Conservation (phyloP, 768 basidiomycete genomes). For the Collybia nuda region DNA sequence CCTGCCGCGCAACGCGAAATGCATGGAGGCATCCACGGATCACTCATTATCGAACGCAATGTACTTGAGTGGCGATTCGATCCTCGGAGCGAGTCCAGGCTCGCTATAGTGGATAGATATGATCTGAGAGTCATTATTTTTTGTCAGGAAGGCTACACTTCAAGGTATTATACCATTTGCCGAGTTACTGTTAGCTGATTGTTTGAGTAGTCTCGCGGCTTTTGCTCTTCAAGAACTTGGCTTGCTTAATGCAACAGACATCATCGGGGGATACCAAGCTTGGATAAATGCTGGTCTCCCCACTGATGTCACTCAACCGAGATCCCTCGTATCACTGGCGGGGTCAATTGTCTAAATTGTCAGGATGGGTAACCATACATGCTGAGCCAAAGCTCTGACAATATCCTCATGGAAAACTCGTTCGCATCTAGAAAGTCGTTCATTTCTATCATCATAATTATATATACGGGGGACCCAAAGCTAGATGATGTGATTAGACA, state of each 20-base stretch:
- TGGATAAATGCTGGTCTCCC: conserved; percentile 73
- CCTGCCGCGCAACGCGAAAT: conserved; percentile 56
- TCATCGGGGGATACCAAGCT: conserved; percentile 70
- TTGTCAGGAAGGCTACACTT: conserved; percentile 72
- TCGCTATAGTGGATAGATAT: conserved; percentile 72
- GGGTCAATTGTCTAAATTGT: background rate
- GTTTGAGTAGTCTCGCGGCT: conserved; percentile 57
- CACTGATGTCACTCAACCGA: conserved; percentile 30
- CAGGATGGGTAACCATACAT: no score
- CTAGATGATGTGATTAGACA: conserved; percentile 17
- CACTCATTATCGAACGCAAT: conserved; percentile 75
- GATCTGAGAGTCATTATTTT: conserved; percentile 75
- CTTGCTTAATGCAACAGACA: conserved; percentile 72
- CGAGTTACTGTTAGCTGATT: background rate
- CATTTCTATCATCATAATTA: conserved; percentile 15
- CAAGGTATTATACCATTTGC: conserved; percentile 33
- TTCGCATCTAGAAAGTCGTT: no score
- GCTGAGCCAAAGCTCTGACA: no score
- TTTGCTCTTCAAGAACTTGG: conserved; percentile 68
- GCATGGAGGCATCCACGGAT: conserved; percentile 62
- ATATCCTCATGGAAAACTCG: no score
- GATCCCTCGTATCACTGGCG: conserved; percentile 1
- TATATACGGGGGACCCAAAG: conserved; percentile 50
- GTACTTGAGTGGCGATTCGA: conserved; percentile 82
- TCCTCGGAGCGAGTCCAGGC: conserved; percentile 56